These are phyloP conservation scores for Corymbia citriodora DNA, from an alignment of 441 rosid genomes.

Conservation along the genomic window DNA sequence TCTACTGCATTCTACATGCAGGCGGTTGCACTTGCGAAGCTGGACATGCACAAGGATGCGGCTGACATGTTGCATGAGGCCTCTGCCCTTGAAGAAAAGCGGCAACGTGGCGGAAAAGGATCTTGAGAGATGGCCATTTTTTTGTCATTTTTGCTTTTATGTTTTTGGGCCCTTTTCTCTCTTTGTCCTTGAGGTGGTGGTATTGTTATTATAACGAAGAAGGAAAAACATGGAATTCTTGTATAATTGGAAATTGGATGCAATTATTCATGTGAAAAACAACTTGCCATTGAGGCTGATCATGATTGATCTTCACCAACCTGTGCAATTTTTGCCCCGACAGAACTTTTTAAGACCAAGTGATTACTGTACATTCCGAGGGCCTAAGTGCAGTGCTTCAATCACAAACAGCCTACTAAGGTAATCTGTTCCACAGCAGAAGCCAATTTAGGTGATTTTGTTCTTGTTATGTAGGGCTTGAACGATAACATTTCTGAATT, in stretches of 20 bases:
- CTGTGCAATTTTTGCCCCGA: not conserved
- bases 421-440: not conserved
- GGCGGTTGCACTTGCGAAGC: constrained; percentile 86
- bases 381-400: not conserved
- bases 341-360: not conserved
- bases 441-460: not conserved
- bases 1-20: constrained; percentile 98
- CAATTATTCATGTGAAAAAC: not conserved
- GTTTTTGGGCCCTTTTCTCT: not conserved
- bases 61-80: constrained; percentile 97
- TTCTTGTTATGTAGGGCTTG: not conserved
- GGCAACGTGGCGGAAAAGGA: constrained; percentile 55
- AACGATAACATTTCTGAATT: too few species aligned
- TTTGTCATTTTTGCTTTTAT: not conserved
- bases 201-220: not conserved
- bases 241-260: not conserved
- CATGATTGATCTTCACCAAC: not conserved
- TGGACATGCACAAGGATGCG: constrained; percentile 94
- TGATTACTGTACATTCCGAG: not conserved
- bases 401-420: not conserved
- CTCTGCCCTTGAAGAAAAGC: constrained; percentile 76
- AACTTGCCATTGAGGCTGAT: not conserved
- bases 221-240: not conserved
- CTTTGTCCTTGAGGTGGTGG: not conserved
- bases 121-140: constrained; percentile 15